phyloP scores from a whole-genome alignment of 2,329 filamentous ascomycete genomes.

The Alternaria rosae region DNA sequence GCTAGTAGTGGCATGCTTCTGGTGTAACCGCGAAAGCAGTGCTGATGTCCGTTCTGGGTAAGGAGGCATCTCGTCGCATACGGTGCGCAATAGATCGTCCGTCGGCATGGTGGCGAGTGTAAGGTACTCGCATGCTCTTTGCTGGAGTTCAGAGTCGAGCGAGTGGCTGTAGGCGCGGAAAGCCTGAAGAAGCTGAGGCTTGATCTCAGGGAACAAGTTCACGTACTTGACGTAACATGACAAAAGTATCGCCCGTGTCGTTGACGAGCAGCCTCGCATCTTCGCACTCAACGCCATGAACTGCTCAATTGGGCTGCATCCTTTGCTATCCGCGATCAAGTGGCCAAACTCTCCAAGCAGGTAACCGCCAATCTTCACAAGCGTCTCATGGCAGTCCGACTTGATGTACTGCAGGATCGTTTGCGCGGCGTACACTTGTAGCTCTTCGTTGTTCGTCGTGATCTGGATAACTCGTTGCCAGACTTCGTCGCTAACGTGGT shows the following conservation, averaged over 20 bases:
- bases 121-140: slow-evolving; percentile 94
- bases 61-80: slow-evolving; percentile 98
- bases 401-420: slow-evolving; percentile 93
- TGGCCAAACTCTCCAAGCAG: slow-evolving; percentile 97
- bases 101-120: slow-evolving; percentile 83
- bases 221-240: slow-evolving; percentile 98
- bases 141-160: slow-evolving; percentile 92
- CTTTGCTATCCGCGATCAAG: slow-evolving; percentile 88
- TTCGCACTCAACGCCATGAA: slow-evolving; percentile 92
- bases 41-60: slow-evolving; percentile 96
- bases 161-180: slow-evolving; percentile 95
- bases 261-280: slow-evolving; percentile 85
- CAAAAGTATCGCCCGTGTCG: slow-evolving; percentile 90
- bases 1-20: slow-evolving; percentile 90
- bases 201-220: slow-evolving; percentile 98
- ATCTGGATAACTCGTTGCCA: slow-evolving; percentile 99
- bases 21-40: slow-evolving; percentile 87
- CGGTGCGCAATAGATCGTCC: slow-evolving; percentile 88
- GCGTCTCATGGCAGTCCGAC: slow-evolving; percentile 93
- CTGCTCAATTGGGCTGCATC: slow-evolving; percentile 96
- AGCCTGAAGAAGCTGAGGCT: slow-evolving; percentile 87
- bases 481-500: slow-evolving; percentile 98
- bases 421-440: slow-evolving; percentile 95
- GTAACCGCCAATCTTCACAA: slow-evolving; percentile 98
- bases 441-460: slow-evolving; percentile 97